phyloP scores from a whole-genome alignment of 306 rosid species.

The Gastrolobium bilobum region DNA sequence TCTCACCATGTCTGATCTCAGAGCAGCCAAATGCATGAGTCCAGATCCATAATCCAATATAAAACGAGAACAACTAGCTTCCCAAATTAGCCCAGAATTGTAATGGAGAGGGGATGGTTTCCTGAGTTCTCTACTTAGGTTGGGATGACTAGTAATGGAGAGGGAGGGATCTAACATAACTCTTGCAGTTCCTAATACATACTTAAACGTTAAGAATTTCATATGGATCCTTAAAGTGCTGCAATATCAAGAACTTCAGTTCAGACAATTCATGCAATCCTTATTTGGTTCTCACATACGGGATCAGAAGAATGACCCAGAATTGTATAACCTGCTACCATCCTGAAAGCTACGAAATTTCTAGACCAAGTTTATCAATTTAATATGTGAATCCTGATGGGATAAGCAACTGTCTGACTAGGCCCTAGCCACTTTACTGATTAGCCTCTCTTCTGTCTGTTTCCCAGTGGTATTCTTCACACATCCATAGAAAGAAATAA shows the following conservation, averaged over 20 bases:
- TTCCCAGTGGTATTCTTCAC: background rate
- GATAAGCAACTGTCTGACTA: background rate
- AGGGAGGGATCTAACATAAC: background rate
- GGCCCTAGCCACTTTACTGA: background rate
- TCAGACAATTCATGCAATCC: background rate
- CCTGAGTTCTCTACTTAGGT: background rate
- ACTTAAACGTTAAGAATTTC: background rate
- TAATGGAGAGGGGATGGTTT: background rate
- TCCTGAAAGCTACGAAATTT: background rate
- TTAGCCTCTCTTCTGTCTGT: background rate
- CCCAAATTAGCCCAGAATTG: background rate
- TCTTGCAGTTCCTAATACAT: background rate
- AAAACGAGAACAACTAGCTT: background rate
- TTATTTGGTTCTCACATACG: background rate
- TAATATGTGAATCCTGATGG: background rate
- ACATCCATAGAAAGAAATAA: background rate
- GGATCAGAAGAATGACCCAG: background rate
- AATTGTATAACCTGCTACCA: background rate
- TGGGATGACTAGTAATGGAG: conserved; percentile 12
- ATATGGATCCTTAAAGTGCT: background rate
- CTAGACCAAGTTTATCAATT: conserved; percentile 15
- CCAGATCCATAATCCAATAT: background rate
- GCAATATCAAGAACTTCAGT: background rate
- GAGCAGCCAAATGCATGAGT: conserved; percentile 17
- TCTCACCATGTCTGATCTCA: background rate